Percentiles rank a stretch among this genome's conserved stretches.
Evolutionary conservation across 345 rosid genomes (phyloP).

Genomic region (Crucihimalaya himalaica): DNA sequence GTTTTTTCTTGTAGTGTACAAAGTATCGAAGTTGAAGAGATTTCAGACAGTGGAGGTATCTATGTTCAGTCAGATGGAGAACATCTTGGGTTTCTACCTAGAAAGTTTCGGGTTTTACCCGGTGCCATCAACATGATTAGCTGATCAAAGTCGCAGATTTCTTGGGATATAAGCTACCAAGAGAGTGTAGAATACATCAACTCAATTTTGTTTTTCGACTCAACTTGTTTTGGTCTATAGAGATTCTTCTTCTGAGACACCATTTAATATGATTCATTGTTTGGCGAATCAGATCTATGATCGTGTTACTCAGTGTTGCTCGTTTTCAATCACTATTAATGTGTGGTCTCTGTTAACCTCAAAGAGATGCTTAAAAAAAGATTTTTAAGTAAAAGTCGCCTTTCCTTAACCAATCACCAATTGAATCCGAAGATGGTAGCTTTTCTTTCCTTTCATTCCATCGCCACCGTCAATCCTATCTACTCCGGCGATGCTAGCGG

Average conservation of each 20-base stretch:
- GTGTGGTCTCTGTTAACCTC: constrained; percentile 32
- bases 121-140: constrained; percentile 70
- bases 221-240: background rate
- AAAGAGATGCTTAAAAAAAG: background rate
- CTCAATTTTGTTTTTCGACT: background rate
- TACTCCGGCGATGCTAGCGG: constrained; percentile 25
- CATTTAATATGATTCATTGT: constrained; percentile 26
- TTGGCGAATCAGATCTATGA: constrained; percentile 18
- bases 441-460: constrained; percentile 41
- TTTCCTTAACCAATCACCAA: background rate
- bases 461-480: constrained; percentile 29
- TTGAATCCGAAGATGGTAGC: constrained; percentile 47
- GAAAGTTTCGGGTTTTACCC: constrained; percentile 72
- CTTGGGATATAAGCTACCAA: background rate
- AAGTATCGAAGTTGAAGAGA: constrained; percentile 76
- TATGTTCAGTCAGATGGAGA: constrained; percentile 96
- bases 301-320: background rate
- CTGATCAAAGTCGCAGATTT: constrained; percentile 39
- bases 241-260: constrained; percentile 10
- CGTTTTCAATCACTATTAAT: background rate
- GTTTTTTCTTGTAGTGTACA: constrained; percentile 52
- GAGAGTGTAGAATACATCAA: background rate
- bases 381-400: background rate
- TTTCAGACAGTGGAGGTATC: constrained; percentile 56
- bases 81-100: constrained; percentile 81